Evolutionary conservation across 176 grass and related monocot species (phyloP).

Genomic region (Carex kokanica): DNA sequence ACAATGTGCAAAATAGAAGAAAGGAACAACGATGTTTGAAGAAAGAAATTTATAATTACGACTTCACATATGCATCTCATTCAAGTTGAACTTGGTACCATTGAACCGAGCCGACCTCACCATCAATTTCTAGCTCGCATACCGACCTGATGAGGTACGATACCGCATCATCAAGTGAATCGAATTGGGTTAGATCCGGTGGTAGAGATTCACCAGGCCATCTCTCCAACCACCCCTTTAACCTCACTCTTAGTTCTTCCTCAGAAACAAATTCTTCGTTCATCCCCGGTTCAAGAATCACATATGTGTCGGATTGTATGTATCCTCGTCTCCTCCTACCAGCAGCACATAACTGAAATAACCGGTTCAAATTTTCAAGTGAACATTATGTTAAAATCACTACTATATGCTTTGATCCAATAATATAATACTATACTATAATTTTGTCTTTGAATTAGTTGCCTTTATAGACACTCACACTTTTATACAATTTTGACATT

Average conservation of each 20-base stretch:
- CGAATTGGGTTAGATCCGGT: conserved; percentile 60
- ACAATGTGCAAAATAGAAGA: neutral
- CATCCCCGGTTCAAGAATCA: conserved; percentile 67
- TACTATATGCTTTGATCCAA: neutral
- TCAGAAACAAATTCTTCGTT: conserved; percentile 40
- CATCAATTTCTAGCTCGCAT: conserved; percentile 80
- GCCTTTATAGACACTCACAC: neutral
- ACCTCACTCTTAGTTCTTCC: conserved; percentile 56
- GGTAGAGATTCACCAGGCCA: conserved; percentile 43
- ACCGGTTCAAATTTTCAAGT: neutral
- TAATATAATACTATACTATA: neutral
- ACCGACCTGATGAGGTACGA: conserved; percentile 72
- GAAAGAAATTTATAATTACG: neutral
- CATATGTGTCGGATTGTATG: conserved; percentile 57
- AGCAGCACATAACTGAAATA: conserved; percentile 36
- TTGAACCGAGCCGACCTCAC: conserved; percentile 70
- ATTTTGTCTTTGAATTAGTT: neutral
- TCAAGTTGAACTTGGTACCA: conserved; percentile 87
- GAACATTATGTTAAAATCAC: neutral
- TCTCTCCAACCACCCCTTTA: conserved; percentile 51
- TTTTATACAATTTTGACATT: neutral
- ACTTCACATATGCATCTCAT: conserved; percentile 5
- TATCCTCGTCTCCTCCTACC: conserved; percentile 49
- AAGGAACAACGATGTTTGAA: neutral
- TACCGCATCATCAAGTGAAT: conserved; percentile 56